A percentile compares a stretch with the other conserved stretches of the same genome.
Evolutionary conservation across 345 rosid species (phyloP).

Genomic region (Anacardium occidentale): DNA sequence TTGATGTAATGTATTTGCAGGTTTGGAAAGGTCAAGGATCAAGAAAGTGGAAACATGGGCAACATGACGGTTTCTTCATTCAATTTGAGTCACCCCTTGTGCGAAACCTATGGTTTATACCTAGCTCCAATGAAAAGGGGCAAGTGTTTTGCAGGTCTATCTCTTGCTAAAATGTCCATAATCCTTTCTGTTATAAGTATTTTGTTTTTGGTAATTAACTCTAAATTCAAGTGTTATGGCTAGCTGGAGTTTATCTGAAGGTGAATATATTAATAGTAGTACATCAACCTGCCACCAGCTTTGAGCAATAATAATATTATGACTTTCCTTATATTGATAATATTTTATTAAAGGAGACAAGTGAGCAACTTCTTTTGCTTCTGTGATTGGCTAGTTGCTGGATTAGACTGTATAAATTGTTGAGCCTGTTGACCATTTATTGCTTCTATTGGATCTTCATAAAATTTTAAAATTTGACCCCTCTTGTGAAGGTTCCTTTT

Average conservation of each 20-base stretch:
- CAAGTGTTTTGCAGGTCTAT: conserved; percentile 76
- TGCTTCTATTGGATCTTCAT: neutral
- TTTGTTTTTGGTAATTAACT: neutral
- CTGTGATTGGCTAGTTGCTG: neutral
- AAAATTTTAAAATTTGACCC: neutral
- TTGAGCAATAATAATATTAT: neutral
- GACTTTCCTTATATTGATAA: neutral
- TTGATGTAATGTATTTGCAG: conserved; percentile 35
- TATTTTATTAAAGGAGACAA: neutral
- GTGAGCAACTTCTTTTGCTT: neutral
- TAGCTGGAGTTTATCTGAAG: conserved; percentile 4
- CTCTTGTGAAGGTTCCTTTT: neutral
- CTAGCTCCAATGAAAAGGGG: conserved; percentile 80
- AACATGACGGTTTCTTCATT: conserved; percentile 85
- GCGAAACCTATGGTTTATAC: conserved; percentile 85
- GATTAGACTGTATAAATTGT: neutral
- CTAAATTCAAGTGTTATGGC: neutral
- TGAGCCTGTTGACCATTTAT: neutral
- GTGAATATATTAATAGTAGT: neutral
- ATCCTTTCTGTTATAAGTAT: neutral
- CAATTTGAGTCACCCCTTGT: conserved; percentile 73
- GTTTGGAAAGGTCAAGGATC: conserved; percentile 99
- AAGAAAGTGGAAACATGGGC: conserved; percentile 96
- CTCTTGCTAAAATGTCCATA: neutral
- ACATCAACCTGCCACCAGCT: neutral